Base-by-base conservation (phyloP, 139 green algal genomes). In the Mychonastes homosphaera region DNA sequence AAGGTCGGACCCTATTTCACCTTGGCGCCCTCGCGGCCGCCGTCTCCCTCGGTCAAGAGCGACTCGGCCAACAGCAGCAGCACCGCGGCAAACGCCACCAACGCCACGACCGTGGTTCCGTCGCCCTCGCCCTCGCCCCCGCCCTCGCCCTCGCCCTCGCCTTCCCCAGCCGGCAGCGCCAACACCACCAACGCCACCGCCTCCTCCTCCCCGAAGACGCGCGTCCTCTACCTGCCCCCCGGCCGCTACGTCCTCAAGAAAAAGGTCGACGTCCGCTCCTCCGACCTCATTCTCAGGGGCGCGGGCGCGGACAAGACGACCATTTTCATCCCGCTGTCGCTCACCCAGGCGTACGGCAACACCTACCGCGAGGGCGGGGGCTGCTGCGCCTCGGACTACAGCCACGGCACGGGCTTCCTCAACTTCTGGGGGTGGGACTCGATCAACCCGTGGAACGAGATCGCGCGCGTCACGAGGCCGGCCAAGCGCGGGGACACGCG, bases 381-480 rank as follows among this genome's bases (percentile, higher is more conserved):
- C 36, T 56, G 28, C 10, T 56, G 49, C 18, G 60, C 53, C 7
- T 35, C 19, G 18, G 35, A 67, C n/a, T 59, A 59, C 35, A 53
- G 49, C 23, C 60, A 67, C 7, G 36, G 48, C 60, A 59, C 60
- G 12, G 60, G 60, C 36, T 67, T 67, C 60, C 35, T 67, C 32
- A 67, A 67, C 49, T 67, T 36, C 34, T 67, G 48, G 48, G 60
- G 60, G 12, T 67, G 60, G 60, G 60, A 67, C 29, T 49, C 60
- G 2, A 35, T 67, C 19, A 48, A 59, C 13, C n/a, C n/a, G n/a
- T n/a, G n/a, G n/a, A n/a, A n/a, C n/a, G n/a, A n/a, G n/a, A n/a
- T n/a, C n/a, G n/a, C n/a, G n/a, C n/a, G n/a, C n/a, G 60, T 67
- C 2, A 67, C 49, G 24, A 38, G 43, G 27, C 26, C 60, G 19